phyloP scores from a whole-genome alignment of 2,329 filamentous ascomycete species.

The Arthrinium puccinioides region DNA sequence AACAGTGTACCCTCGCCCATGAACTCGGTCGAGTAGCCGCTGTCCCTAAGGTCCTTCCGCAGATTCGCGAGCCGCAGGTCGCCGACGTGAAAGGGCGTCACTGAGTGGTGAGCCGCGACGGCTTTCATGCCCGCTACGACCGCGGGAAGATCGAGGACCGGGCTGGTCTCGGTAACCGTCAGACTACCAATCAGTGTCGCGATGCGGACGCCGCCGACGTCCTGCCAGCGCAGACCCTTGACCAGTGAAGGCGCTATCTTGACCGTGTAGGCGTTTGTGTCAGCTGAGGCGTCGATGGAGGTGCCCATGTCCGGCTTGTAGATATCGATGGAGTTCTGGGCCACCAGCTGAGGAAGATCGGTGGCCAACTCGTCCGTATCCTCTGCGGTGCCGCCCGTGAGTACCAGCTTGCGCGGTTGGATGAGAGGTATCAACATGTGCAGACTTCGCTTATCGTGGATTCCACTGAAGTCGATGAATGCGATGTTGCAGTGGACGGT shows the following conservation, averaged over 20 bases:
- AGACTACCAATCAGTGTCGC: slow-evolving; percentile 80
- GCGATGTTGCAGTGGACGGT: slow-evolving; percentile 69
- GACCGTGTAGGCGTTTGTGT: slow-evolving; percentile 95
- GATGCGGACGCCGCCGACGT: slow-evolving; percentile 80
- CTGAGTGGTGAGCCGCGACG: slow-evolving; percentile 65
- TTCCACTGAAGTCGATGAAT: slow-evolving; percentile 83
- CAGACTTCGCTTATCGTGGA: slow-evolving; percentile 89
- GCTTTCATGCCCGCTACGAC: slow-evolving; percentile 11
- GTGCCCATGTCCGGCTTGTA: slow-evolving; percentile 73
- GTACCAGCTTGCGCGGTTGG: slow-evolving; percentile 85
- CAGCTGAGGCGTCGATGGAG: slow-evolving; percentile 81
- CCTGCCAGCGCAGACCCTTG: slow-evolving; percentile 88
- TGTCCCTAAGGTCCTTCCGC: slow-evolving; percentile 71
- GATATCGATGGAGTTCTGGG: slow-evolving; percentile 58
- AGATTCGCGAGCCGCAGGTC: slow-evolving; percentile 86
- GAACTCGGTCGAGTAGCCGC: slow-evolving; percentile 85
- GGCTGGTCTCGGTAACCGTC: slow-evolving; percentile 1
- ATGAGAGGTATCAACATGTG: slow-evolving; percentile 94
- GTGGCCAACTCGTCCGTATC: slow-evolving; percentile 74
- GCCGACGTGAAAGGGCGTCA: slow-evolving; percentile 86
- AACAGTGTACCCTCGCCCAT: slow-evolving; percentile 86
- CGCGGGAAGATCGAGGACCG: slow-evolving; percentile 26
- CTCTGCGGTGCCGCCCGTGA: slow-evolving; percentile 72
- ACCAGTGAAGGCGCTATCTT: slow-evolving; percentile 81
- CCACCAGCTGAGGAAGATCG: slow-evolving; percentile 67